Evolutionary conservation across 2,329 filamentous ascomycete species (phyloP), one percentile per base, ranked within the genome.

Genomic region (Arthrobotrys sinensis): DNA sequence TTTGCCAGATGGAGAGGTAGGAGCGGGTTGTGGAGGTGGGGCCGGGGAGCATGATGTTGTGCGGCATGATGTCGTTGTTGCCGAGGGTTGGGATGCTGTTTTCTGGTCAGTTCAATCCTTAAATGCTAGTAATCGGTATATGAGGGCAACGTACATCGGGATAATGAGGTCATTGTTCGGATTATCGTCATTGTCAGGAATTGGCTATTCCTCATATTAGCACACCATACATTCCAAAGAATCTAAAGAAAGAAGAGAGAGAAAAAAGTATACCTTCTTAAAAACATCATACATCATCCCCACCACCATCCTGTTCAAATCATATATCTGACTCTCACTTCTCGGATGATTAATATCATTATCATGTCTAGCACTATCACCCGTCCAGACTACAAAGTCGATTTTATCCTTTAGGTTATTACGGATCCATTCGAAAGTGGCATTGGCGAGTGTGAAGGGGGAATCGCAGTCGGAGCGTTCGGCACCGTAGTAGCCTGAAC

Each of bases 31-130:
- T 97, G 80, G 89, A 88, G 82, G 97, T 97, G 14, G 96, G 96
- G 0, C 95, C 96, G 0, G 89, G 87, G 48, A 90, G 87, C 83
- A 99, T 90, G 83, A 98, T 96, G 82, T 99, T 99, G 85, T 99
- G 96, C 0, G 96, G 96, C 77, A 97, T 89, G 75, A 99, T 94
- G 83, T 99, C 96, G 85, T 99, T 99, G 86, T 99, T 99, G 78
- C 96, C 96, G 81, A 97, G 91, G 0, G 91, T 97, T 0, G 96
- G 94, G 19, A 99, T 88, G 34, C 98, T 89, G 36, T 28, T 24
- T 36, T 14, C 14, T 14, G 14, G 19, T 57, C 11, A 57, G 52
- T 6, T 21, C 14, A 4, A 12, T 32, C 4, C 46, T 8, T 38
- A 8, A 38, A 36, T 3, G 19, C 2, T 36, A 10, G 3, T 16